These are phyloP conservation scores for Skeletonema tropicum DNA, from an alignment of 108 stramenopile genomes.

Conservation along the genomic window DNA sequence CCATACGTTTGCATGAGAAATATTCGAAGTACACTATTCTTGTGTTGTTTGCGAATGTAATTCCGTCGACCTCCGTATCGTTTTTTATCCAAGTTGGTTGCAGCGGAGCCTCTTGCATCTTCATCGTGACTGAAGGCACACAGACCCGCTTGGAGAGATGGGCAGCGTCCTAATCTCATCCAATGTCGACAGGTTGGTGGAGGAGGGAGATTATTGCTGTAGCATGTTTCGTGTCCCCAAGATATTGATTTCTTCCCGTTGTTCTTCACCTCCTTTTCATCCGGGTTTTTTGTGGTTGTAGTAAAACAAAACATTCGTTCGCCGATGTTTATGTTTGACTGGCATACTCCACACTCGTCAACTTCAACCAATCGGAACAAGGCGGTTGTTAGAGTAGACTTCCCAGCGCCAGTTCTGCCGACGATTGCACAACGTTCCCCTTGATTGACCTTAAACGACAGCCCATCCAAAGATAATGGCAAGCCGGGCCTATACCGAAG, in stretches of 20 bases:
- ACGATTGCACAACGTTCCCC: no score
- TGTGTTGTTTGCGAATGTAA: conserved; percentile 41
- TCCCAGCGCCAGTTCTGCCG: no score
- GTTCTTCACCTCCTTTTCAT: no score
- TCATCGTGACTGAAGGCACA: conserved; percentile 29
- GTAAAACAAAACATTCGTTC: conserved; percentile 38
- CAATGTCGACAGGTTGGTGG: conserved; percentile 44
- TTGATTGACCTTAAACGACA: no score
- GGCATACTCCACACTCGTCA: conserved; percentile 35
- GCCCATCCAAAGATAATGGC: no score
- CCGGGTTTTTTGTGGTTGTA: background rate
- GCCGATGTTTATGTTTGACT: conserved; percentile 9
- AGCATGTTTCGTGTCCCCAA: conserved; percentile 35
- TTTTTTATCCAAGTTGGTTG: conserved; percentile 9
- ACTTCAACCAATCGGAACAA: no score
- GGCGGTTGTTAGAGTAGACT: no score
- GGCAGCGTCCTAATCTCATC: conserved; percentile 36
- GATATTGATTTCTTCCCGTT: background rate
- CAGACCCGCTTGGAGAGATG: conserved; percentile 16
- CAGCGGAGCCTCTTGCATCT: background rate
- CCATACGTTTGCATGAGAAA: conserved; percentile 47
- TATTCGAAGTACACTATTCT: conserved; percentile 47
- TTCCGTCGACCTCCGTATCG: conserved; percentile 37
- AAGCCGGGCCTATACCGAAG: no score
- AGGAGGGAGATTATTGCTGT: conserved; percentile 17